Evolutionary conservation across 2,329 filamentous ascomycete species (phyloP).

Genomic region (Raffaelea ambrosiae): DNA sequence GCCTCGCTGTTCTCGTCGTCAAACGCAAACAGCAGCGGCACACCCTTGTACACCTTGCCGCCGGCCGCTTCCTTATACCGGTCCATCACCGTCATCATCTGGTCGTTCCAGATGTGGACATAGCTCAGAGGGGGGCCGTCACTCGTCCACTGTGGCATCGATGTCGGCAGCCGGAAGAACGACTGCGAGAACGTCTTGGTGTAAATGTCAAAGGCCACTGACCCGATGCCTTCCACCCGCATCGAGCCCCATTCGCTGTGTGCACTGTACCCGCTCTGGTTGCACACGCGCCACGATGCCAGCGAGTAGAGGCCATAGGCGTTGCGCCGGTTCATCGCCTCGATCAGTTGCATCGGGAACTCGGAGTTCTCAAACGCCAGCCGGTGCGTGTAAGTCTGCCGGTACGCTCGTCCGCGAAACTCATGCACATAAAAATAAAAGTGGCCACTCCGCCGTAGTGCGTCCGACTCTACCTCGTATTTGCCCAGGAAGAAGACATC

Average conservation of each 20-base stretch:
- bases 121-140: background rate
- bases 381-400: constrained; percentile 6
- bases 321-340: constrained; percentile 7
- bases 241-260: background rate
- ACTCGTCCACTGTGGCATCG: background rate
- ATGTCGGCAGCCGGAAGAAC: constrained; percentile 7
- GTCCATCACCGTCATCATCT: constrained; percentile 11
- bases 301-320: constrained; percentile 6
- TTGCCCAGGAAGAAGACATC: constrained; percentile 11
- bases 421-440: constrained; percentile 10
- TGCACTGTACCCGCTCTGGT: background rate
- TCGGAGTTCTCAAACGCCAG: constrained; percentile 3
- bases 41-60: constrained; percentile 6
- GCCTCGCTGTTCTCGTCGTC: constrained; percentile 9
- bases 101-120: constrained; percentile 13
- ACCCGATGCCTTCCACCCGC: constrained; percentile 2
- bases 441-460: constrained; percentile 1
- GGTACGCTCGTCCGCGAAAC: constrained; percentile 5
- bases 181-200: constrained; percentile 7
- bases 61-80: constrained; percentile 6
- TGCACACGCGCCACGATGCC: constrained; percentile 7
- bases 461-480: constrained; percentile 2
- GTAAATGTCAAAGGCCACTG: constrained; percentile 12
- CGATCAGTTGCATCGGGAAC: constrained; percentile 5
- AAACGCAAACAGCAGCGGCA: constrained; percentile 11